Percentiles rank a stretch among this genome's conserved stretches.
Evolutionary conservation across 306 rosid genomes (phyloP).

Genomic region (Acmispon strigosus): DNA sequence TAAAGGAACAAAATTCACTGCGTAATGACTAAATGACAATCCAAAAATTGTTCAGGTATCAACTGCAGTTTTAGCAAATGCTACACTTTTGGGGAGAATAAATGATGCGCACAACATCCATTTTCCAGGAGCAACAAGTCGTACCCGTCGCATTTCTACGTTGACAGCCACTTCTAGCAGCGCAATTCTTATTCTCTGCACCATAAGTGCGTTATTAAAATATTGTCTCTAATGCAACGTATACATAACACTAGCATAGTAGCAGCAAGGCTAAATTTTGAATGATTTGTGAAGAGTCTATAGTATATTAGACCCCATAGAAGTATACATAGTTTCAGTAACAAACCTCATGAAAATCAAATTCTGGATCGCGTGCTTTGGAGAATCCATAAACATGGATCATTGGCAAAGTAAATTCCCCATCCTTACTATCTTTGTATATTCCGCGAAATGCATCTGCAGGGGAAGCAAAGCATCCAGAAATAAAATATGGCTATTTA

Average conservation of each 20-base stretch:
- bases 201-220: background rate
- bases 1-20: conserved; percentile 6
- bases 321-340: background rate
- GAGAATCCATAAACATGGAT: conserved; percentile 96
- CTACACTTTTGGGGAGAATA: conserved; percentile 71
- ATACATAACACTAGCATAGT: conserved; percentile 1
- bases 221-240: background rate
- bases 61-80: conserved; percentile 43
- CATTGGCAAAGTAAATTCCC: conserved; percentile 47
- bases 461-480: conserved; percentile 9
- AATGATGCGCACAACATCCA: conserved; percentile 96
- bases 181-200: conserved; percentile 84
- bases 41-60: conserved; percentile 25
- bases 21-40: background rate
- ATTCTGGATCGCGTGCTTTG: conserved; percentile 91
- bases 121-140: conserved; percentile 91
- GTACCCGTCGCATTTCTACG: conserved; percentile 72
- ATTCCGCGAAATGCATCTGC: conserved; percentile 80
- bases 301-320: background rate
- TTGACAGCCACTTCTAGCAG: conserved; percentile 70
- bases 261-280: background rate
- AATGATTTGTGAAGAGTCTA: conserved; percentile 6
- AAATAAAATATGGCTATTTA: background rate
- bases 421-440: conserved; percentile 41
- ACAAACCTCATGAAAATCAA: conserved; percentile 83